Conservation (phyloP, 768 basidiomycete species). For the Mycena crocata region DNA sequence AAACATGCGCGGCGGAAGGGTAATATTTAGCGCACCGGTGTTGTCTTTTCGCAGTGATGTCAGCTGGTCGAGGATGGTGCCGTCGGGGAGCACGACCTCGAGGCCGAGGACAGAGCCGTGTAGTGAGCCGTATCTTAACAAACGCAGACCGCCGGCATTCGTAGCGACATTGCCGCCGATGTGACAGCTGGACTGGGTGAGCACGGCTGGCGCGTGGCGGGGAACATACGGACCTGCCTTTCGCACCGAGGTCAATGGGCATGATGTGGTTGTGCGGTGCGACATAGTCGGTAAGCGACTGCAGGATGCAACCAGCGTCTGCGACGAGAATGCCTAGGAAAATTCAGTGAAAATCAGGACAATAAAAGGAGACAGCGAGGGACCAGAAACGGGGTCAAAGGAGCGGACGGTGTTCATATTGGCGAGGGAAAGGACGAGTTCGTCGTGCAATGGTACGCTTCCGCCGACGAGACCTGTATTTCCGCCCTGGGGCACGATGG, state of each 20-base stretch:
- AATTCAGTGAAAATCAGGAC: conserved; percentile 18
- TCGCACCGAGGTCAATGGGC: conserved; percentile 95
- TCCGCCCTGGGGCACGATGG: conserved; percentile 97
- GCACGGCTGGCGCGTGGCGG: conserved; percentile 1
- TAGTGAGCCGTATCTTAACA: conserved; percentile 93
- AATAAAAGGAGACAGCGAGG: conserved; percentile 26
- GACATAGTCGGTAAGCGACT: conserved; percentile 87
- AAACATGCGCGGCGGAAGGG: not conserved
- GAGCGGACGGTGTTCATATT: conserved; percentile 87
- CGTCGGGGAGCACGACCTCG: conserved; percentile 95
- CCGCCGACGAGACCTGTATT: conserved; percentile 99
- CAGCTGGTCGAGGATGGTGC: conserved; percentile 88
- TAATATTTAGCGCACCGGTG: conserved; percentile 67
- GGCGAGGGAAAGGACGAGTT: conserved; percentile 85
- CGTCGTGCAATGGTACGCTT: conserved; percentile 88
- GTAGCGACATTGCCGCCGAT: conserved; percentile 98
- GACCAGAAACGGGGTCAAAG: conserved; percentile 88
- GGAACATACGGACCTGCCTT: conserved; percentile 79
- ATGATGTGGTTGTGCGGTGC: conserved; percentile 93
- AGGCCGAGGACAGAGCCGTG: conserved; percentile 96
- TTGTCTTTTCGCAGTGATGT: conserved; percentile 97
- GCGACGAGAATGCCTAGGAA: conserved; percentile 84
- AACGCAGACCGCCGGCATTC: conserved; percentile 96
- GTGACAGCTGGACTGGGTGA: conserved; percentile 75
- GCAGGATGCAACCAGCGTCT: conserved; percentile 95